These are phyloP conservation scores for Alloascoidea africana DNA, from an alignment of 805 yeast genomes.

Conservation along the genomic window DNA sequence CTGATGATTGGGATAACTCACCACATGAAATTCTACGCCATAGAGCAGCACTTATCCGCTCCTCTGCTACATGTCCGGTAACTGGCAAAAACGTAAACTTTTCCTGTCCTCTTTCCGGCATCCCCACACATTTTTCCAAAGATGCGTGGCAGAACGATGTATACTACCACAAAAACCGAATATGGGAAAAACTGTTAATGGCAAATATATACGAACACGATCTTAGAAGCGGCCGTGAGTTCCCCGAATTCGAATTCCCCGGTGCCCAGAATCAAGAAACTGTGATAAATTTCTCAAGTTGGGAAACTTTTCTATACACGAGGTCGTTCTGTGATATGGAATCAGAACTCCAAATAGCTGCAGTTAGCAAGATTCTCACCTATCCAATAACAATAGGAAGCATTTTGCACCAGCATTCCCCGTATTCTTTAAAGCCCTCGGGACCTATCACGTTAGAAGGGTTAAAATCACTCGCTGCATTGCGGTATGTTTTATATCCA, in stretches of 20 bases:
- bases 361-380: constrained; percentile 71
- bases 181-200: constrained; percentile 50
- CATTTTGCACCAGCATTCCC: constrained; percentile 53
- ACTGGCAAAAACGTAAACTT: constrained; percentile 56
- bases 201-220: constrained; percentile 77
- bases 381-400: constrained; percentile 70
- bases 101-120: constrained; percentile 69
- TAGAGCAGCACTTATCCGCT: constrained; percentile 64
- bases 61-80: constrained; percentile 67
- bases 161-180: constrained; percentile 45
- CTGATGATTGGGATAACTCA: not conserved
- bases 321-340: constrained; percentile 75
- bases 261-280: constrained; percentile 48
- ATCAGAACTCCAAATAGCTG: constrained; percentile 73
- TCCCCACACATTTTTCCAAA: constrained; percentile 68
- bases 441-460: constrained; percentile 73
- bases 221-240: constrained; percentile 63
- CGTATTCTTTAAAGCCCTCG: constrained; percentile 52
- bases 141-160: constrained; percentile 66
- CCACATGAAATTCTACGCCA: constrained; percentile 24
- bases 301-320: constrained; percentile 73
- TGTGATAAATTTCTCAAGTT: constrained; percentile 45
- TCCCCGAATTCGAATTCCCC: constrained; percentile 77
- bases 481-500: constrained; percentile 63
- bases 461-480: constrained; percentile 61